phyloP scores from a whole-genome alignment of 441 rosid species.

The Eruca vesicaria region DNA sequence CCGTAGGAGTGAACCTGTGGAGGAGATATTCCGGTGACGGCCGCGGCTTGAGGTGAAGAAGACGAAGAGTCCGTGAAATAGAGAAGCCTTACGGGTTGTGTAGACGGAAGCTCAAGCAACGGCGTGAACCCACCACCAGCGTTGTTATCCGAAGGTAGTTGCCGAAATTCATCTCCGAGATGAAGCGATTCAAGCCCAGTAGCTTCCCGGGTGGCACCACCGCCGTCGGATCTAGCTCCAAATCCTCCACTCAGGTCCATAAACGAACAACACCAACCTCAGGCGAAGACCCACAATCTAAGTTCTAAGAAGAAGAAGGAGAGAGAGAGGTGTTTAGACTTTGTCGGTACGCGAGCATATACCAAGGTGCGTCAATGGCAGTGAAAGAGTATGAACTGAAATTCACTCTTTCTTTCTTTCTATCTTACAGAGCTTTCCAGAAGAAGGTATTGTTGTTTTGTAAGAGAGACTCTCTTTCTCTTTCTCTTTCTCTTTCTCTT shows the following conservation, averaged over 20 bases:
- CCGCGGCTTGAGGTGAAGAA: slow-evolving; percentile 17
- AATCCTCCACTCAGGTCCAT: slow-evolving; percentile 50
- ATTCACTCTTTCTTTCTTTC: neutral
- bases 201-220: slow-evolving; percentile 23
- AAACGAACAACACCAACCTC: neutral
- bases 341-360: slow-evolving; percentile 13
- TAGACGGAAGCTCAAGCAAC: slow-evolving; percentile 75
- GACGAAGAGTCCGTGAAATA: slow-evolving; percentile 52
- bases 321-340: neutral
- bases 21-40: slow-evolving; percentile 11
- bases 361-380: slow-evolving; percentile 18
- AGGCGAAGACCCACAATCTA: neutral
- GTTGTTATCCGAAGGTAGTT: slow-evolving; percentile 53
- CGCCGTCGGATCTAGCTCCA: slow-evolving; percentile 39
- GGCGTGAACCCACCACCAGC: slow-evolving; percentile 82
- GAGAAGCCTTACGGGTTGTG: slow-evolving; percentile 80
- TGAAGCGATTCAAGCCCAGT: slow-evolving; percentile 56
- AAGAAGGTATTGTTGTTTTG: slow-evolving; percentile 8
- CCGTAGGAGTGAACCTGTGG: slow-evolving; percentile 32
- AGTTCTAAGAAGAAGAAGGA: neutral
- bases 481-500: neutral
- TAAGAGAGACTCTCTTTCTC: neutral
- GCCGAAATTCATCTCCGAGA: slow-evolving; percentile 60
- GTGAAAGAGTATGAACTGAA: slow-evolving; percentile 8
- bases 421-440: slow-evolving; percentile 13